Percentiles rank a stretch among this genome's conserved stretches.
Evolutionary conservation across 495 filamentous ascomycete genomes (phyloP).

Genomic region (Articulospora tetracladia): DNA sequence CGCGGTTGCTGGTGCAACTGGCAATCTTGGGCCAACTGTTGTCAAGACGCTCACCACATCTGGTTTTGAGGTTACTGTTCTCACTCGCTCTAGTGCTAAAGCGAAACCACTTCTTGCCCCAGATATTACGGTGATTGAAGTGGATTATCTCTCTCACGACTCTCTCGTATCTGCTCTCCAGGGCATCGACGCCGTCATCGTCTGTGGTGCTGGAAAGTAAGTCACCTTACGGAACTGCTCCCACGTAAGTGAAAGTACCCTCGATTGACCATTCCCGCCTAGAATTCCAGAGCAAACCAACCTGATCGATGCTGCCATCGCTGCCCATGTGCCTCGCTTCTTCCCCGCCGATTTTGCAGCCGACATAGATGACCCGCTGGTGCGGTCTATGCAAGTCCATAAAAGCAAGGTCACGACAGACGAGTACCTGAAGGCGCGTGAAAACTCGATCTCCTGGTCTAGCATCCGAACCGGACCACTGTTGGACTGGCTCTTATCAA

Average conservation of each 20-base stretch:
- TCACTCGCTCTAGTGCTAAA: background rate
- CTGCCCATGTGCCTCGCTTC: constrained; percentile 41
- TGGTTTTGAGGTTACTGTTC: background rate
- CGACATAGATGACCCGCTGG: background rate
- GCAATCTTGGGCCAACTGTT: background rate
- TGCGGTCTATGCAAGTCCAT: background rate
- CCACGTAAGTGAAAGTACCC: too few relatives aligned
- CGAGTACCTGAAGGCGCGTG: background rate
- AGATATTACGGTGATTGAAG: background rate
- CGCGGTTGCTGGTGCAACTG: background rate
- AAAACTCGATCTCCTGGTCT: too few relatives aligned
- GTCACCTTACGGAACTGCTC: too few relatives aligned
- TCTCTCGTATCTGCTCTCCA: background rate
- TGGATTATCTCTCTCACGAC: background rate
- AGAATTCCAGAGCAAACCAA: background rate
- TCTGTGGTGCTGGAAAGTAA: background rate
- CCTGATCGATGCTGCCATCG: constrained; percentile 21
- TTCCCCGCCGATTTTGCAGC: constrained; percentile 44
- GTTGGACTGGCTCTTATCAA: too few relatives aligned
- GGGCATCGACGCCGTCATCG: background rate
- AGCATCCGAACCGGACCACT: too few relatives aligned
- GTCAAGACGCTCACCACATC: background rate
- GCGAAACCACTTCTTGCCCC: background rate
- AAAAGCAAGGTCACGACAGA: background rate
- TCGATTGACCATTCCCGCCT: background rate